Base-by-base conservation (phyloP, 2,329 filamentous ascomycete species). In the Balansia obtecta region DNA sequence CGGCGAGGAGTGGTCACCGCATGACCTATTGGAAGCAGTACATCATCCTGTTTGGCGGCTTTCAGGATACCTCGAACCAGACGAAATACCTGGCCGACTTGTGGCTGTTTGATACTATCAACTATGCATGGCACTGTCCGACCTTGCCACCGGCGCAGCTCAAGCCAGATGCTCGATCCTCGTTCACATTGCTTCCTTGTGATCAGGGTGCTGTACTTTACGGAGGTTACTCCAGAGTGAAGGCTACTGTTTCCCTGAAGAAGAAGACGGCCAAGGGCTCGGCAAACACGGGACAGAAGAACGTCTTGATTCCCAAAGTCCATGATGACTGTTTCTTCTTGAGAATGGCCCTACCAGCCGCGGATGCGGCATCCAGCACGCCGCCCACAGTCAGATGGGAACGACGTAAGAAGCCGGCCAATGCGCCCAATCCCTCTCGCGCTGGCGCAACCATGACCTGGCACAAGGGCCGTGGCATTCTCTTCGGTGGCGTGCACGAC, bases 11-110 rank as follows among this genome's bases (percentile, higher is more conserved):
- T 64, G 93, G 93, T 3, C 90, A 96, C 67, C 81, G 91, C 57
- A 95, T 98, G 89, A 94, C 90, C 2, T 91, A 88, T 65, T 97
- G 82, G 76, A 97, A 97, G 71, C 88, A 96, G 64, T 97, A 95
- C 67, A 89, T 98, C 54, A 79, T 98, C 52, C 74, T 98, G 1
- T 97, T 95, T 62, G 93, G 93, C 52, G 93, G 93, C 0, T 98
- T 98, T 65, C 93, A 98, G 68, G 93, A 97, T 65, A 97, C 91
- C 0, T 91, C 88, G 10, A 88, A 94, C 64, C 85, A 90, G 65
- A 97, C 91, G 5, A 94, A 90, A 64, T 98, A 98, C 65, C 71
- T 98, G 15, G 83, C 85, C 39, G 93, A 98, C 65, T 71, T 97
- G 37, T 98, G 93, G 91, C 77, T 97, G 49, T 98, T 95, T 66